Evolutionary conservation across 805 yeast genomes (phyloP).

Genomic region (Candida nitratophila): DNA sequence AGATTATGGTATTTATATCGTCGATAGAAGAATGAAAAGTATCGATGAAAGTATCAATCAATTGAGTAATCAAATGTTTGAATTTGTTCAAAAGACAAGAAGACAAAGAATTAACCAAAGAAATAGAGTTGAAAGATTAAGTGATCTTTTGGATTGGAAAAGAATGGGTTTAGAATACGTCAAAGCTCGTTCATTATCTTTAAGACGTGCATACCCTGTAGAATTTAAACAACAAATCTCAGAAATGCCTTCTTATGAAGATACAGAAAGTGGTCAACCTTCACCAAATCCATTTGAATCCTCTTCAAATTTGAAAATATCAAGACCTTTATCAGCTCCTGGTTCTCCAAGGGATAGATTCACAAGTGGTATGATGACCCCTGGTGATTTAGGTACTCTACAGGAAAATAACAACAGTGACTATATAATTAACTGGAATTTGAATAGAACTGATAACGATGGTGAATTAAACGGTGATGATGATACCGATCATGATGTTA

Average conservation of each 20-base stretch:
- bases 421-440: slow-evolving; percentile 49
- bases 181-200: slow-evolving; percentile 87
- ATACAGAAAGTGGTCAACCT: slow-evolving; percentile 8
- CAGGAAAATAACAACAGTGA: slow-evolving; percentile 89
- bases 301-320: slow-evolving; percentile 53
- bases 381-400: slow-evolving; percentile 95
- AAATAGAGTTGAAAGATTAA: slow-evolving; percentile 90
- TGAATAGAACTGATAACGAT: slow-evolving; percentile 25
- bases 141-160: slow-evolving; percentile 94
- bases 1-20: slow-evolving; percentile 96
- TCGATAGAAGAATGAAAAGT: slow-evolving; percentile 86
- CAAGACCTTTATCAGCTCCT: slow-evolving; percentile 93
- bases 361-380: slow-evolving; percentile 68
- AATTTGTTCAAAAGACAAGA: slow-evolving; percentile 80
- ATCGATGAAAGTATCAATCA: slow-evolving; percentile 93
- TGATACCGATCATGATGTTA: slow-evolving; percentile 24
- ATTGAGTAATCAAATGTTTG: slow-evolving; percentile 82
- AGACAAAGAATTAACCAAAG: slow-evolving; percentile 97
- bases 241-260: neutral
- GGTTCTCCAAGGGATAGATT: slow-evolving; percentile 83
- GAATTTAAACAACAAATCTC: slow-evolving; percentile 39
- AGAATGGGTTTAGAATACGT: slow-evolving; percentile 96
- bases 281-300: slow-evolving; percentile 29
- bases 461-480: slow-evolving; percentile 39
- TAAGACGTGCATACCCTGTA: slow-evolving; percentile 91